Conservation (phyloP, 768 basidiomycete species). For the Cystofilobasidium bisporidii region DNA sequence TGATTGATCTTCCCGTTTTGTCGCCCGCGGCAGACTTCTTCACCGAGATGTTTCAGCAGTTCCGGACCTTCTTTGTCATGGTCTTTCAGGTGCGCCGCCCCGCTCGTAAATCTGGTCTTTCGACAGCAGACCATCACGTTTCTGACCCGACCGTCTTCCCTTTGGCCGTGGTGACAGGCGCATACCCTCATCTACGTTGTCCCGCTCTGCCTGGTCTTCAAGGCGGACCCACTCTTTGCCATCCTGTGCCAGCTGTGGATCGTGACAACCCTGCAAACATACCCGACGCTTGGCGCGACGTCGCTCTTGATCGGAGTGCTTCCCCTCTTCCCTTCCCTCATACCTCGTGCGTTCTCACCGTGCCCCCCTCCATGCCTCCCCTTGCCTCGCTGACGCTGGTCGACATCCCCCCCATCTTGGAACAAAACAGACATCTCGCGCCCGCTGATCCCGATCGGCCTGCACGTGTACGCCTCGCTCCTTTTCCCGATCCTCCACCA, state of each 20-base stretch:
- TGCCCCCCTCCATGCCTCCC: not conserved
- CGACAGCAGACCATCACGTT: too few relatives aligned
- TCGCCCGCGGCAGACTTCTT: conserved; percentile 56
- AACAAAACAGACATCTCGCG: conserved; percentile 65
- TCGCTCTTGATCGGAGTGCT: conserved; percentile 76
- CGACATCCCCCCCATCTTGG: too few relatives aligned
- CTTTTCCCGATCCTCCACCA: conserved; percentile 85
- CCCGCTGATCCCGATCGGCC: conserved; percentile 69
- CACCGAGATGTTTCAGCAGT: conserved; percentile 98
- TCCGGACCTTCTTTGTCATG: conserved; percentile 88
- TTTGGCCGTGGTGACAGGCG: too few relatives aligned
- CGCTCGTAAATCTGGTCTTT: too few relatives aligned
- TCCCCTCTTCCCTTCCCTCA: conserved; percentile 69
- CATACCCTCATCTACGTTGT: conserved; percentile 22
- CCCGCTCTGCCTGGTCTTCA: conserved; percentile 63
- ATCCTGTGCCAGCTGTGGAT: conserved; percentile 65
- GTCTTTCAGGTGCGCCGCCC: conserved; percentile 69
- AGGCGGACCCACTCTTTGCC: conserved; percentile 74
- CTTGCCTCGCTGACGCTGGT: not conserved
- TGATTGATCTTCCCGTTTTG: too few relatives aligned
- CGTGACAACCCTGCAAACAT: conserved; percentile 77
- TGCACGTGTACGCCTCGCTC: conserved; percentile 72
- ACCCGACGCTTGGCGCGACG: conserved; percentile 80
- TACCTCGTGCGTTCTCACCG: conserved; percentile 56
- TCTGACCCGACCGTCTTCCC: too few relatives aligned